Evolutionary conservation across 352 stramenopile species (phyloP), one percentile per base, ranked within the genome.

Genomic region (Globisporangium sylvaticum): DNA sequence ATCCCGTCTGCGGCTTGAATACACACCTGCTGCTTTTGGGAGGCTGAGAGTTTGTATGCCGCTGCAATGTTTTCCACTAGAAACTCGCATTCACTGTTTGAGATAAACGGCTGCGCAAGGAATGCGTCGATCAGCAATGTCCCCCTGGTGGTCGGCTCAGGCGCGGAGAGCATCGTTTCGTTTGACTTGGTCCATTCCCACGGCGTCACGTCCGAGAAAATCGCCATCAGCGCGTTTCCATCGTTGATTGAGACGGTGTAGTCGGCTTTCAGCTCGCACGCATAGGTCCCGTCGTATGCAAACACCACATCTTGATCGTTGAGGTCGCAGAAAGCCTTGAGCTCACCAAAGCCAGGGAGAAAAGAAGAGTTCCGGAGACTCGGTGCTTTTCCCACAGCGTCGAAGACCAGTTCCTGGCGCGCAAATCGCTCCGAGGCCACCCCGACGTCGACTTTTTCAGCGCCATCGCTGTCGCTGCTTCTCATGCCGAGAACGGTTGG

Each of bases 121-220:
- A 89, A 87, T 0, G 75, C 75, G 37, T 90, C 76, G 37, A 89
- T 63, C 29, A 90, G 14, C 44, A 90, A 34, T 1, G 77, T 73
- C 4, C 58, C 69, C 61, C 78, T 68, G 20, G 71, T 75, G 5
- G 73, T 71, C 4, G 6, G 60, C 6, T 68, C 32, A 1, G 73
- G 24, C 9, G 67, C 20, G 6, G 71, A 72, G n/a, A 39, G 53
- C 34, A 39, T 37, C 3, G 32, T 37, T 2, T 44, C 65, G 29
- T 5, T 70, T 20, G 27, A 27, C 5, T 61, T 64, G 5, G 69
- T 54, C 77, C 77, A 80, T n/a, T 37, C 55, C 72, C 75, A 75
- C 24, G 52, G 22, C 2, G 67, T 69, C 0, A 24, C 46, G 32
- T 84, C 77, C 2, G 71, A 59, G 57, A 69, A 73, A 5, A 71